Evolutionary conservation across 306 rosid species (phyloP).

Genomic region (Inga oerstediana): DNA sequence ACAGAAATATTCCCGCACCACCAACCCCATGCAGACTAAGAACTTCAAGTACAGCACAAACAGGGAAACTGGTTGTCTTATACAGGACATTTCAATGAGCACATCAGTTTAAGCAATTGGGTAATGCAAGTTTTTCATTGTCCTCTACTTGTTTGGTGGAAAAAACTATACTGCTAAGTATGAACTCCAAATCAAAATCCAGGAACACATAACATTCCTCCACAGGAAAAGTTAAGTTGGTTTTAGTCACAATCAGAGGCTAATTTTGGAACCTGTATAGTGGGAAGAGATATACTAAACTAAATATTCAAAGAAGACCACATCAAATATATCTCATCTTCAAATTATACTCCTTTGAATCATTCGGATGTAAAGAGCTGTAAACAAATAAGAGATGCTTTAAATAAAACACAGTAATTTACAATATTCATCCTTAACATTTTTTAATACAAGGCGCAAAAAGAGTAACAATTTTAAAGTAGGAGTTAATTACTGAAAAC

Average conservation of each 20-base stretch:
- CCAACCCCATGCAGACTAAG: constrained; percentile 8
- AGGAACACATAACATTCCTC: background rate
- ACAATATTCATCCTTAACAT: background rate
- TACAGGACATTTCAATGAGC: background rate
- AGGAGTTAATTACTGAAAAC: background rate
- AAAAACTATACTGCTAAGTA: background rate
- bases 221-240: background rate
- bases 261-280: background rate
- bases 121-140: constrained; percentile 3
- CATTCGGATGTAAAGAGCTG: background rate
- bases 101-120: background rate
- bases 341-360: background rate
- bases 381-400: background rate
- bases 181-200: background rate
- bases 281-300: background rate
- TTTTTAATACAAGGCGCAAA: background rate
- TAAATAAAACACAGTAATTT: background rate
- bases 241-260: background rate
- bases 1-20: background rate
- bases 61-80: background rate
- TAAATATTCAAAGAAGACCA: background rate
- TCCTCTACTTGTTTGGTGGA: background rate
- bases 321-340: background rate
- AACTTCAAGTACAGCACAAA: constrained; percentile 1
- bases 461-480: background rate